Evolutionary conservation across 495 filamentous ascomycete species (phyloP).

Genomic region (Penicillium desertorum): DNA sequence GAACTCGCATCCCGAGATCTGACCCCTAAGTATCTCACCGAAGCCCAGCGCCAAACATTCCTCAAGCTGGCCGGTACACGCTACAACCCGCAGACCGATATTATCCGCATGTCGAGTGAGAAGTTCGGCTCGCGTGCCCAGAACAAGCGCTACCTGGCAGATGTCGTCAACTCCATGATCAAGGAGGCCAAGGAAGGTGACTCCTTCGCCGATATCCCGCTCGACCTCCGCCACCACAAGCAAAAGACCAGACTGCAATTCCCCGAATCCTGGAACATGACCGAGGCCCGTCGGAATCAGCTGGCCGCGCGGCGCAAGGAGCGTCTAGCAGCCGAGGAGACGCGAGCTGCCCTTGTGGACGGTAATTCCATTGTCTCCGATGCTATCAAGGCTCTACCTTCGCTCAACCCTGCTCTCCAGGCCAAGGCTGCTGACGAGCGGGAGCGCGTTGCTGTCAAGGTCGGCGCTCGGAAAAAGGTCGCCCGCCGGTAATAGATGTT

Average conservation of each 20-base stretch:
- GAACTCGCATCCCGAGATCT: slow-evolving; percentile 77
- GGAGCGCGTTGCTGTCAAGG: slow-evolving; percentile 42
- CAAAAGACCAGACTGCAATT: slow-evolving; percentile 66
- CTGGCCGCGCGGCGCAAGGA: slow-evolving; percentile 59
- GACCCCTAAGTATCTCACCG: slow-evolving; percentile 54
- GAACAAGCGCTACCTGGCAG: slow-evolving; percentile 92
- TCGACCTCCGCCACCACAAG: slow-evolving; percentile 86
- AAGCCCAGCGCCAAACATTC: slow-evolving; percentile 71
- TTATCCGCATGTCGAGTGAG: slow-evolving; percentile 89
- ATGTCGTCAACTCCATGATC: slow-evolving; percentile 71
- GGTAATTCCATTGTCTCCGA: slow-evolving; percentile 41
- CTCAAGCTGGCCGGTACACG: slow-evolving; percentile 84
- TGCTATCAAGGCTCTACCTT: slow-evolving; percentile 34
- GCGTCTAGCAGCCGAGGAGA: slow-evolving; percentile 29
- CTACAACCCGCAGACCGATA: slow-evolving; percentile 83
- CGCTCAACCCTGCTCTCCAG: slow-evolving; percentile 37
- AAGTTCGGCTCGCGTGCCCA: slow-evolving; percentile 82
- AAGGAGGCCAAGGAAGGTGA: slow-evolving; percentile 79
- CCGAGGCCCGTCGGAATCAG: slow-evolving; percentile 61
- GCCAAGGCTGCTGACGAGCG: slow-evolving; percentile 37
- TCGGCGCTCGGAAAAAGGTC: slow-evolving; percentile 33
- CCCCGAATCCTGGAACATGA: slow-evolving; percentile 80
- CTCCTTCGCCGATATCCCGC: slow-evolving; percentile 81
- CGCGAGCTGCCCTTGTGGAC: slow-evolving; percentile 33
- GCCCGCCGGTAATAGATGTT: slow-evolving; percentile 25